Base-by-base conservation (phyloP, 352 stramenopile genomes). In the Phytopythium cucurbitacearum region DNA sequence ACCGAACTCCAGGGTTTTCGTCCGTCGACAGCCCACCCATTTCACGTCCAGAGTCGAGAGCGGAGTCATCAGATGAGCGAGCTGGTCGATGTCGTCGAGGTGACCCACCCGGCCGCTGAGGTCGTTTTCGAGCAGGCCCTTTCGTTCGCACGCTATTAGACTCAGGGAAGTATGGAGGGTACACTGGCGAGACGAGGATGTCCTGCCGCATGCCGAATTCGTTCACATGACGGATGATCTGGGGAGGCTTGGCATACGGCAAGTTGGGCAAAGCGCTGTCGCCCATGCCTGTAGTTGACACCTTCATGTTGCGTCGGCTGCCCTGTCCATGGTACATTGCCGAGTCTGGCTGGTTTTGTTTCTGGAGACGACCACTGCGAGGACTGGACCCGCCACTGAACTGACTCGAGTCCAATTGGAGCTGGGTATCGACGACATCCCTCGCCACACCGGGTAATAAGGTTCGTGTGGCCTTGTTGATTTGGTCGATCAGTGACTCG, bases 201-300 rank as follows among this genome's bases (percentile, higher is more conserved):
- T 79, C 66, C 40, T 90, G 76, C 1, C 58, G 66, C 7, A 40
- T 72, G 6, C 80, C 80, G 41, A 88, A 88, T 53, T 88, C 76
- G 57, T 90, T 90, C 53, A 81, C 68, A 33, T 88, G 76, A 33
- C 69, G 71, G 16, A 88, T 59, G 11, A 90, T 71, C 34, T 85
- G 70, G 7, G 71, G 53, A 6, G 59, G 42, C 2, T 35, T 49
- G 59, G 11, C 28, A 34, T 3, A 21, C 9, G 11, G 11, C n/a
- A 60, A 38, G 7, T 40, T 53, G 8, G 40, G 45, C 38, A 60
- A 15, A 35, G 10, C 49, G 40, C 46, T 57, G 41, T 68, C 54
- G 35, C 62, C 58, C 15, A 71, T 53, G 47, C 2, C 52, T 55
- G 38, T 47, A 58, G 2, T 21, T 44, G 34, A 37, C 49, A 7